Evolutionary conservation across 2,329 filamentous ascomycete genomes (phyloP), one percentile per base, ranked within the genome.

Genomic region (Aspergillus jensenii): DNA sequence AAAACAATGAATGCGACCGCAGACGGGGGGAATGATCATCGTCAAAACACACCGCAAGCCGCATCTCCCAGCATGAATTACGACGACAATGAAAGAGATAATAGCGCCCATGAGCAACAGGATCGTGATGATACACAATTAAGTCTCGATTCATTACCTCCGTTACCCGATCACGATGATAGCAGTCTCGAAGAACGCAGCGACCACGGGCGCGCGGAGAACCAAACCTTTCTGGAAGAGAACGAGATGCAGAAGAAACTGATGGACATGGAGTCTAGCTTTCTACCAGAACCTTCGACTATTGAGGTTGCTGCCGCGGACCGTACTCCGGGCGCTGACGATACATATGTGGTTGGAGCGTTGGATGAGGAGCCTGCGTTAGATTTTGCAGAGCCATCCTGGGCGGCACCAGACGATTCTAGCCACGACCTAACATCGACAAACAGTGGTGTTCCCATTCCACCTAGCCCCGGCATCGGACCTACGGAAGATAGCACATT

Each of bases 261-360:
- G 61, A 80, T 84, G 77, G 84, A 87, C 63, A 79, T 87, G 55
- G 85, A 87, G 68, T 87, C 85, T 3, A 87, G 84, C 66, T 87
- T 87, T 63, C 60, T 87, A 45, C 84, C 84, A 0, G 84, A 86
- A 46, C 75, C 78, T 2, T 81, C 81, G 3, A 74, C 75, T 2
- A 70, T 80, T 21, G 73, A 74, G 17, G 67, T 77, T 35, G 67
- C 68, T 41, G 56, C 66, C 55, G 58, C 59, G 37, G 64, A 71
- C 17, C 62, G 64, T 12, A 63, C 60, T 19, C 55, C 63, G 15
- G 74, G 75, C 43, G 68, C 66, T 11, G 78, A 79, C 58, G 78
- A 81, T 67, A 79, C 77, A 5, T 78, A 75, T 56, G 58, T 78
- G 49, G 74, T 78, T 55, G 76, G 76, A 7, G 66, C 76, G 17